A percentile compares a stretch with the other conserved stretches of the same genome.
These are phyloP conservation scores for Verticillium tricorpus DNA, from an alignment of 2,329 filamentous ascomycete species.

Conservation along the genomic window DNA sequence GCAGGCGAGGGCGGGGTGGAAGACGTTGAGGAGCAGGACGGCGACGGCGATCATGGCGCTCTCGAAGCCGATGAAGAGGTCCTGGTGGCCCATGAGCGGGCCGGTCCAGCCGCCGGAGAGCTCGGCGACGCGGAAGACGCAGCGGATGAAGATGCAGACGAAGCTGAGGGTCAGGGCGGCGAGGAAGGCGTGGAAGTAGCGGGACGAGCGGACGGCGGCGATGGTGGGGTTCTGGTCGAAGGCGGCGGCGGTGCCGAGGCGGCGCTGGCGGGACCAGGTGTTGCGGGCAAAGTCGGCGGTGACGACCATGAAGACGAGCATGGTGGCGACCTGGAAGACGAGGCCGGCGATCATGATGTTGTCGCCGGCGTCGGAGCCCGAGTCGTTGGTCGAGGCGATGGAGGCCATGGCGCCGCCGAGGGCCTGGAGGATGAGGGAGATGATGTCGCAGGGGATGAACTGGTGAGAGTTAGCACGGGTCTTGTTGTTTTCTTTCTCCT, in stretches of 20 bases:
- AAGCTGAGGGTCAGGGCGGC: constrained; percentile 52
- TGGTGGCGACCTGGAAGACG: constrained; percentile 53
- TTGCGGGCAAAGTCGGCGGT: constrained; percentile 45
- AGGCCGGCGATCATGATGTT: constrained; percentile 64
- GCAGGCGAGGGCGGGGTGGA: constrained; percentile 33
- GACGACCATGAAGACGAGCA: constrained; percentile 48
- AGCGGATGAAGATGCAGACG: constrained; percentile 60
- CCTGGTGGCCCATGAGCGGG: constrained; percentile 49
- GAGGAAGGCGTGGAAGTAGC: constrained; percentile 49
- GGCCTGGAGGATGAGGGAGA: constrained; percentile 57
- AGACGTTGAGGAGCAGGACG: constrained; percentile 37
- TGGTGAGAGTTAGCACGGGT: constrained; percentile 11
- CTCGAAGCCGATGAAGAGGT: constrained; percentile 55
- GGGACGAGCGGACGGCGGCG: constrained; percentile 31
- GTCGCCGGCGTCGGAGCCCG: constrained; percentile 37
- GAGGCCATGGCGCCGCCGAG: constrained; percentile 53
- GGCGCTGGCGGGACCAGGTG: constrained; percentile 27
- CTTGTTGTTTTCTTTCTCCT: too few species aligned
- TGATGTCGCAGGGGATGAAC: constrained; percentile 61
- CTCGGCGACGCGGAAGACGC: constrained; percentile 60
- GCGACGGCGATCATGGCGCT: constrained; percentile 47
- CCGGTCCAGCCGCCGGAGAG: constrained; percentile 60
- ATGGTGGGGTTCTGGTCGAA: constrained; percentile 33
- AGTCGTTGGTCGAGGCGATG: constrained; percentile 30
- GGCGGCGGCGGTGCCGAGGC: constrained; percentile 23